phyloP scores from a whole-genome alignment of 805 yeast genomes.

The Monosporozyma aerobia region DNA sequence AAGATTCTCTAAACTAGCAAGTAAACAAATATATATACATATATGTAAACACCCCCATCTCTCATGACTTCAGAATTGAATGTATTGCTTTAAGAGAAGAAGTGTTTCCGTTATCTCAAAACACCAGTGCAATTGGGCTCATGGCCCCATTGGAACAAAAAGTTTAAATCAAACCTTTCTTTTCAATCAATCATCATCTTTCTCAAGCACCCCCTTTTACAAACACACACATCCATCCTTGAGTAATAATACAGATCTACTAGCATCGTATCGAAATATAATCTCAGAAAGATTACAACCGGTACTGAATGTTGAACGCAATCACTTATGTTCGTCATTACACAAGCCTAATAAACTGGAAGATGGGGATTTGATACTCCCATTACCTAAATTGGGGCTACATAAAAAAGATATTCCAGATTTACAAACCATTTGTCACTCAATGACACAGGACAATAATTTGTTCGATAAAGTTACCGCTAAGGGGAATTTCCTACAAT shows the following conservation, averaged over 20 bases:
- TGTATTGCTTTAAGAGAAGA: not conserved
- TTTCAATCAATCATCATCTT: not conserved
- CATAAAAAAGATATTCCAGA: not conserved
- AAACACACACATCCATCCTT: not conserved
- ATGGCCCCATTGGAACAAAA: not conserved
- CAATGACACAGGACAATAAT: slow-evolving; percentile 19
- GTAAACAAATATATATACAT: not conserved
- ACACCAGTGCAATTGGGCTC: not conserved
- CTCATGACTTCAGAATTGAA: not conserved
- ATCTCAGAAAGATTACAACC: slow-evolving; percentile 46
- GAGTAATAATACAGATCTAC: not conserved
- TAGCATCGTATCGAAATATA: slow-evolving; percentile 23
- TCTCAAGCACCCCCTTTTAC: not conserved
- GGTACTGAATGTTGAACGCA: slow-evolving; percentile 62
- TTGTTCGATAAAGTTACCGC: slow-evolving; percentile 64
- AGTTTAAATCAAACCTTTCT: not conserved
- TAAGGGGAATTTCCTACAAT: slow-evolving; percentile 87
- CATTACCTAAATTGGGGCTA: slow-evolving; percentile 80
- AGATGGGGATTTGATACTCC: slow-evolving; percentile 86
- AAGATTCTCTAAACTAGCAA: not conserved
- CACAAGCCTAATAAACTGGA: slow-evolving; percentile 82
- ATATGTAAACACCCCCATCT: not conserved
- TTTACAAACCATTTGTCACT: slow-evolving; percentile 31
- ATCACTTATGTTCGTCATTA: slow-evolving; percentile 69
- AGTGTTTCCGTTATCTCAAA: not conserved